Conservation (phyloP, 345 rosid genomes). For the Euphorbia tirucalli region DNA sequence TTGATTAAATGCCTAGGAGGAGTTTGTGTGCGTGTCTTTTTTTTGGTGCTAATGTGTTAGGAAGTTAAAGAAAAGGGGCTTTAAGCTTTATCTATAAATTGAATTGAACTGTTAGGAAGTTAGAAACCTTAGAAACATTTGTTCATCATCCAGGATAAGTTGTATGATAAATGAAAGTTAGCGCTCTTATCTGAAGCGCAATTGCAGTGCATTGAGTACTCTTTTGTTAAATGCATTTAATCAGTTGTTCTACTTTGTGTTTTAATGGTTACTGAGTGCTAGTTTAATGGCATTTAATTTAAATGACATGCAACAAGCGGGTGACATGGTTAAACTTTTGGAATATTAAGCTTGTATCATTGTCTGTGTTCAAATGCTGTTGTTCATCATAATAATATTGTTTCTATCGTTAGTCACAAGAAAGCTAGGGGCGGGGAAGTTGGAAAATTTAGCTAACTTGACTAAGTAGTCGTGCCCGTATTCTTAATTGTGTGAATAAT, state of each 20-base stretch:
- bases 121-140: background rate
- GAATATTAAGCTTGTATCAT: background rate
- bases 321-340: background rate
- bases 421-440: too few relatives aligned
- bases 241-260: background rate
- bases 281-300: background rate
- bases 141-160: background rate
- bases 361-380: background rate
- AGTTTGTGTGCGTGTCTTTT: background rate
- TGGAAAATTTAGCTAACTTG: background rate
- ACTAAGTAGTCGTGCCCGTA: too few relatives aligned
- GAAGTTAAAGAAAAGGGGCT: background rate
- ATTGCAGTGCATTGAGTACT: too few relatives aligned
- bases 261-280: background rate
- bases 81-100: background rate
- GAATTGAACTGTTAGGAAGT: background rate
- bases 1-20: slow-evolving; percentile 21
- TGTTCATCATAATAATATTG: background rate
- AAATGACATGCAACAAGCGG: background rate
- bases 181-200: background rate
- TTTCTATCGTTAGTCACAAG: background rate
- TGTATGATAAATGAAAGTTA: background rate
- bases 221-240: background rate
- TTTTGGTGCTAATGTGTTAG: background rate
- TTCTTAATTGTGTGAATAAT: too few relatives aligned